phyloP scores from a whole-genome alignment of 2,329 filamentous ascomycete genomes.

The Calonectria hongkongensis region DNA sequence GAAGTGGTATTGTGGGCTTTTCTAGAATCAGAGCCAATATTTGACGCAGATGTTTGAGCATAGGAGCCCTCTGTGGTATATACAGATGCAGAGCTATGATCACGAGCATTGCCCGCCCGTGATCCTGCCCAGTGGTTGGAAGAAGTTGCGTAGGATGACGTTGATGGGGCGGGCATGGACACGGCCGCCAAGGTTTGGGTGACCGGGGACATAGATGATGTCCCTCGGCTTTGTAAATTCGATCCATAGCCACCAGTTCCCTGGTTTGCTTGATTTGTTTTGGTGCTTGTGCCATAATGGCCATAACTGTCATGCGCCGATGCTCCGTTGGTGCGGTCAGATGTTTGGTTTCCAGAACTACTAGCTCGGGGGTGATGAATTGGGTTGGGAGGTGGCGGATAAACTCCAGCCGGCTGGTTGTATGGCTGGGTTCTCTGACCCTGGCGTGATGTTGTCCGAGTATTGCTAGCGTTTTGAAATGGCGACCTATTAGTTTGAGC shows the following conservation, averaged over 20 bases:
- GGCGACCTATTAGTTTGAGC: conserved; percentile 57
- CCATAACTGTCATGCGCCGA: conserved; percentile 49
- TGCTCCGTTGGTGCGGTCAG: conserved; percentile 37
- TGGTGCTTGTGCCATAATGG: conserved; percentile 40
- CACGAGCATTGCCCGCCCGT: conserved; percentile 41
- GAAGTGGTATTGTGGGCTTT: conserved; percentile 51
- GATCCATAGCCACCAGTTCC: conserved; percentile 58
- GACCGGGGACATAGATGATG: conserved; percentile 19
- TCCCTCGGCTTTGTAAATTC: conserved; percentile 55
- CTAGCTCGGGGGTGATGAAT: conserved; percentile 41
- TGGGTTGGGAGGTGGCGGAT: conserved; percentile 42
- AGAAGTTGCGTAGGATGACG: conserved; percentile 46
- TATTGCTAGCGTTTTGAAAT: conserved; percentile 52
- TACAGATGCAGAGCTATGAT: conserved; percentile 41
- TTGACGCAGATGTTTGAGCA: conserved; percentile 41
- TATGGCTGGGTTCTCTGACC: conserved; percentile 58
- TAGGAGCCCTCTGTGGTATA: conserved; percentile 45
- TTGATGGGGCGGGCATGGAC: conserved; percentile 45
- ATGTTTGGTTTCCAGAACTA: conserved; percentile 36
- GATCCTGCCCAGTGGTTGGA: conserved; percentile 54
- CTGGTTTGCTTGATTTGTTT: conserved; percentile 38
- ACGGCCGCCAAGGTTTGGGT: conserved; percentile 54
- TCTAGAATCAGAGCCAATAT: conserved; percentile 39
- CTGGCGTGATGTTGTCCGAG: conserved; percentile 59
- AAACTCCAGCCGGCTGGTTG: conserved; percentile 39